Conservation (phyloP, 805 yeast genomes). For the Metschnikowia baotianmanensis region DNA sequence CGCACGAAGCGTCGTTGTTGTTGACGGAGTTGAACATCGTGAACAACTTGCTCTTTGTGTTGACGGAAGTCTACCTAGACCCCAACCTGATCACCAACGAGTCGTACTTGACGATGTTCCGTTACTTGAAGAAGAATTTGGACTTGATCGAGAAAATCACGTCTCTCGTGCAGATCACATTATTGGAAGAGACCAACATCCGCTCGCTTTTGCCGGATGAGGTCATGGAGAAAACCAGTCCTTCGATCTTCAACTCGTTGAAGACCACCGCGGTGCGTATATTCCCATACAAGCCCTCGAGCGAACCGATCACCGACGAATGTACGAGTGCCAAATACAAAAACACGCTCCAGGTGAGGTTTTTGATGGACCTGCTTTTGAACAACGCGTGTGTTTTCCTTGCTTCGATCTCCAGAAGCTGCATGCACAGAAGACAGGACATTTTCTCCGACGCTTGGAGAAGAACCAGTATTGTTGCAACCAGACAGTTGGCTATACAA, state of each 20-base stretch:
- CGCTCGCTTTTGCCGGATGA: conserved; percentile 47
- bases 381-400: conserved; percentile 41
- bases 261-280: conserved; percentile 40
- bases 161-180: conserved; percentile 46
- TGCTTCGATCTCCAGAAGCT: conserved; percentile 43
- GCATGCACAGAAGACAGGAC: conserved; percentile 51
- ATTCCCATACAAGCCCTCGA: conserved; percentile 41
- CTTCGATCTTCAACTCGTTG: conserved; percentile 23
- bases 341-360: conserved; percentile 57
- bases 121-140: conserved; percentile 16
- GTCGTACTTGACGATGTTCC: conserved; percentile 41
- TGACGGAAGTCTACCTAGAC: conserved; percentile 56
- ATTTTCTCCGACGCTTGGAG: conserved; percentile 30
- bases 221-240: conserved; percentile 45
- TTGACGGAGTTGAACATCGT: conserved; percentile 36
- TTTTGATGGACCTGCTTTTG: conserved; percentile 49
- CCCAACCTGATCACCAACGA: conserved; percentile 49
- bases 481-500: conserved; percentile 29
- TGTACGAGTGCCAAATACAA: conserved; percentile 56
- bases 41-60: conserved; percentile 47
- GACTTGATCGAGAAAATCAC: conserved; percentile 41
- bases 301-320: conserved; percentile 29
- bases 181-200: conserved; percentile 56
- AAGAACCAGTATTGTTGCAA: conserved; percentile 41
- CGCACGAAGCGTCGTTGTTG: conserved; percentile 29